Base-by-base conservation (phyloP, 805 yeast genomes). In the Candida berthetii region DNA sequence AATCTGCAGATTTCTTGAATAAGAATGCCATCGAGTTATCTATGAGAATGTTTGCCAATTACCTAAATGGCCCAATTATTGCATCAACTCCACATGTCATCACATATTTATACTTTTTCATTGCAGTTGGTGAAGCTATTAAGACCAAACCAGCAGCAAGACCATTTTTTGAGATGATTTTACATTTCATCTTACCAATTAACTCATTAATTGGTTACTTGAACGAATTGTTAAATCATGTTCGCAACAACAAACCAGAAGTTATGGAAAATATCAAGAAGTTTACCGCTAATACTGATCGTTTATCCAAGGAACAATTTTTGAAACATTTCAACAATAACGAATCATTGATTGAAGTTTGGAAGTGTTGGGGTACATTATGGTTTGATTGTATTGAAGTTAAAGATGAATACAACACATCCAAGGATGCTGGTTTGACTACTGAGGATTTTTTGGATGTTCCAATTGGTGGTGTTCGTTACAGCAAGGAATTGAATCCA, bases 341-440 rank as follows among this genome's bases (percentile, higher is more conserved):
- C 55, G 91, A 84, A 55, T 74, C 68, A 35, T 63, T 85, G 38
- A 78, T 85, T 35, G 95, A 85, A 60, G 83, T 80, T 17, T 85
- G 90, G 90, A 81, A 80, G 55, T 80, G 89, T 53, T 84, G 91
- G 88, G 95, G 95, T 2, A 75, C 88, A 0, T 57, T 85, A 34
- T 85, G 93, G 91, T 85, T 76, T 61, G 90, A 85, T 58, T 64
- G 65, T 20, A 65, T 85, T 32, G 54, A 65, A 14, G 57, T 69
- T 35, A 84, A 82, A 53, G 66, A 64, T 4, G 85, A 79, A 48
- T 74, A 72, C 48, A 62, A 62, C 33, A 72, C 66, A 37, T 62
- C 68, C 29, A 68, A 62, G 37, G 70, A 71, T 18, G 75, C 82
- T 3, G 88, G 89, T 9, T 73, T 82, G n/a, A 58, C 60, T 36